Conservation (phyloP, 2,329 filamentous ascomycete species). For the Colletotrichum orchidophilum region DNA sequence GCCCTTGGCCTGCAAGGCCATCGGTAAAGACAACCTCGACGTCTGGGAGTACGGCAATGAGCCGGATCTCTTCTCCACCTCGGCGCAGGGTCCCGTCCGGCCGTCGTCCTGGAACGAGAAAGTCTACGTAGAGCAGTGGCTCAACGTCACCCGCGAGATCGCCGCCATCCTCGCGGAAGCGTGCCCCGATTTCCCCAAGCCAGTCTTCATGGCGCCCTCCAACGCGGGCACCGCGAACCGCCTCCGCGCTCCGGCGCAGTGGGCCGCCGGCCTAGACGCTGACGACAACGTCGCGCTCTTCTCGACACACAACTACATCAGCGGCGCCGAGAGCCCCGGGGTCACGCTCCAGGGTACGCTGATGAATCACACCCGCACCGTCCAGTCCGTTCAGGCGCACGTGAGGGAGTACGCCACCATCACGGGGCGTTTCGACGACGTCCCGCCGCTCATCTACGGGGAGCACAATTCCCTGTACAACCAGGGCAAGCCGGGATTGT, state of each 20-base stretch:
- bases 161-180: constrained; percentile 51
- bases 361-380: constrained; percentile 69
- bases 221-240: constrained; percentile 63
- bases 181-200: constrained; percentile 59
- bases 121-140: constrained; percentile 66
- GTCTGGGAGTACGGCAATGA: constrained; percentile 74
- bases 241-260: constrained; percentile 60
- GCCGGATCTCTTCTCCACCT: constrained; percentile 66
- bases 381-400: constrained; percentile 57
- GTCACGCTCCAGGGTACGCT: constrained; percentile 70
- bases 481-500: constrained; percentile 68
- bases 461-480: constrained; percentile 72
- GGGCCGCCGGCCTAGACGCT: constrained; percentile 61
- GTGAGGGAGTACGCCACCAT: constrained; percentile 57
- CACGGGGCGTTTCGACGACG: constrained; percentile 47
- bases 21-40: constrained; percentile 60
- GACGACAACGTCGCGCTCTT: constrained; percentile 61
- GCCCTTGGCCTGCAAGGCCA: constrained; percentile 63
- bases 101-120: constrained; percentile 62
- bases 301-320: constrained; percentile 72
- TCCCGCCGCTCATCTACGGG: constrained; percentile 66
- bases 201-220: constrained; percentile 65
- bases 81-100: constrained; percentile 60
- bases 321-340: constrained; percentile 65
- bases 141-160: constrained; percentile 62